Base-by-base conservation (phyloP, 768 basidiomycete genomes). In the Rhizopogon vinicolor region DNA sequence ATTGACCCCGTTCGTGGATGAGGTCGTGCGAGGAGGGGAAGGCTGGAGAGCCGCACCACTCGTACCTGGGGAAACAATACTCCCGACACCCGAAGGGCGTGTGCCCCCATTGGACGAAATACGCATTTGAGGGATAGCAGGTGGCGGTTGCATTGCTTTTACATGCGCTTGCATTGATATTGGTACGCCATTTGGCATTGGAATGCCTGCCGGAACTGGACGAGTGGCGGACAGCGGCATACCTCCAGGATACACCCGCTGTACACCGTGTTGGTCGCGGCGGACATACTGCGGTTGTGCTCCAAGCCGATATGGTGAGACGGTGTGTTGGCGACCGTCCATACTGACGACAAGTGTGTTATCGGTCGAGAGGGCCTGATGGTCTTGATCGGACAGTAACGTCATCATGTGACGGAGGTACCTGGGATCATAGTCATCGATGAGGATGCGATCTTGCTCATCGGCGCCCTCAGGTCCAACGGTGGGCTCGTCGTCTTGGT, bases 391-490 rank as follows among this genome's bases (percentile, higher is more conserved):
- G 1, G 70, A 71, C 42, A 87, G 73, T 1, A 89, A 72, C 0
- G 78, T 75, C 78, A 85, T 83, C 44, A 75, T 68, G 41, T 82
- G 76, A 41, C 75, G 73, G 55, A 88, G 62, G 63, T 83, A 81
- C 82, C 79, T 77, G 6, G 81, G 66, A 45, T 83, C 78, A 59
- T 78, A 88, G 56, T 91, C 90, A 59, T 92, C 89, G 7, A 91
- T 65, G n/a, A 91, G 69, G 0, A 79, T 67, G 7, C 89, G 77
- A 54, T 86, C 82, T 46, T 85, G 81, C 63, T 90, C 89, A 14
- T 91, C 88, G 5, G 78, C 56, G 10, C 86, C 85, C 45, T 79
- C 77, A 3, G 82, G 77, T 5, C 78, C 83, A 55, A 78, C 69
- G 0, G 78, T 67, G 13, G 85, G 82, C 6, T 62, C 69, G 58